Conservation (phyloP, 768 basidiomycete species). For the Lactifluus hygrophoroides region DNA sequence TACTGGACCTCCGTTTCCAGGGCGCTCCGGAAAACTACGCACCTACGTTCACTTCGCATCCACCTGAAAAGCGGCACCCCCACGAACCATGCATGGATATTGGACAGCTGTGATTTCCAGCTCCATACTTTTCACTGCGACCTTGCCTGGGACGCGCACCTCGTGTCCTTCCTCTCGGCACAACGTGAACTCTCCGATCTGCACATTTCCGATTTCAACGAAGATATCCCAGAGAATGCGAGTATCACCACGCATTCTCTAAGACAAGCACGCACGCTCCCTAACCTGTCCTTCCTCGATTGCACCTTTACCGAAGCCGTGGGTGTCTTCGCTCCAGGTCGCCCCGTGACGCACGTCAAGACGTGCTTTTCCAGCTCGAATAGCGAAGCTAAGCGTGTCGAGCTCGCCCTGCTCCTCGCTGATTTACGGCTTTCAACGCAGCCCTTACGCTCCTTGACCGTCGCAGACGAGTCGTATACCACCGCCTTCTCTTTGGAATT, state of each 20-base stretch:
- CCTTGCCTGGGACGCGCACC: slow-evolving; percentile 51
- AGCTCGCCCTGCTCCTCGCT: slow-evolving; percentile 41
- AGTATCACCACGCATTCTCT: slow-evolving; percentile 22
- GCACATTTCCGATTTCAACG: slow-evolving; percentile 31
- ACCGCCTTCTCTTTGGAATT: slow-evolving; percentile 47
- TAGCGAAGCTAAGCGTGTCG: slow-evolving; percentile 40
- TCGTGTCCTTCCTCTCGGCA: slow-evolving; percentile 43
- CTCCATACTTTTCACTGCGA: slow-evolving; percentile 59
- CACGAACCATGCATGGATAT: slow-evolving; percentile 31
- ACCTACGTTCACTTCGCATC: slow-evolving; percentile 46
- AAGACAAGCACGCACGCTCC: slow-evolving; percentile 31
- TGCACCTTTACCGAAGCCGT: slow-evolving; percentile 65
- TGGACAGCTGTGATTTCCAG: slow-evolving; percentile 38
- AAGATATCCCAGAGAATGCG: slow-evolving; percentile 21
- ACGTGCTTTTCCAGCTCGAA: slow-evolving; percentile 57
- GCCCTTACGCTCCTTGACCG: slow-evolving; percentile 45
- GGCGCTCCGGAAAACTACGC: slow-evolving; percentile 39
- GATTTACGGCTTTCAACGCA: slow-evolving; percentile 38
- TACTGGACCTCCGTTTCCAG: slow-evolving; percentile 45
- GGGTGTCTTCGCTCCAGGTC: slow-evolving; percentile 43
- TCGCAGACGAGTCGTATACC: slow-evolving; percentile 53
- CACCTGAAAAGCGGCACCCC: slow-evolving; percentile 28
- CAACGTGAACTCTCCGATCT: slow-evolving; percentile 44
- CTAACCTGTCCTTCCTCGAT: slow-evolving; percentile 45
- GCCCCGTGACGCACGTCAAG: slow-evolving; percentile 55